Evolutionary conservation across 805 yeast species (phyloP).

Genomic region (Barnettozyma populi): DNA sequence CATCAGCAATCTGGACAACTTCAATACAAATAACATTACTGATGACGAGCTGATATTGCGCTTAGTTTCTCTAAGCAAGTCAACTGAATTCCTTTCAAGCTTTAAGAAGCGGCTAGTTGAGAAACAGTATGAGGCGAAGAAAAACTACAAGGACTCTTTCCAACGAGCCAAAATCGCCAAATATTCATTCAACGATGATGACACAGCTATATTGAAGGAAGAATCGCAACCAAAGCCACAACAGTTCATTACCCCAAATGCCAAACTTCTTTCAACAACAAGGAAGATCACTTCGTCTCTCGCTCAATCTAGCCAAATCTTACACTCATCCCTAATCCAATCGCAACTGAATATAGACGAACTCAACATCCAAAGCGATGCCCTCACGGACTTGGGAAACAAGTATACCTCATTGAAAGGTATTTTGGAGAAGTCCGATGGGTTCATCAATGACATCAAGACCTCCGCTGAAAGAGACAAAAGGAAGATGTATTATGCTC

Average conservation of each 20-base stretch:
- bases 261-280: conserved; percentile 21
- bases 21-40: background rate
- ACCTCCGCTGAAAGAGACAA: conserved; percentile 21
- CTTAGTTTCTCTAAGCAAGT: conserved; percentile 9
- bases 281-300: conserved; percentile 23
- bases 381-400: conserved; percentile 14
- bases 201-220: background rate
- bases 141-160: conserved; percentile 2
- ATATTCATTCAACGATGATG: conserved; percentile 1
- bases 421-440: conserved; percentile 20
- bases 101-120: conserved; percentile 13
- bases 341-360: conserved; percentile 24
- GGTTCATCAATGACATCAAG: conserved; percentile 23
- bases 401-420: conserved; percentile 17
- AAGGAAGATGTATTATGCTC: conserved; percentile 18
- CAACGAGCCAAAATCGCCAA: conserved; percentile 8
- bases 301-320: conserved; percentile 20
- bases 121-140: conserved; percentile 16
- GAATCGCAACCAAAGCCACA: background rate
- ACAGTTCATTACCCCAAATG: conserved; percentile 14
- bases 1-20: conserved; percentile 4
- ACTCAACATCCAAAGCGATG: conserved; percentile 20
- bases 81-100: conserved; percentile 14
- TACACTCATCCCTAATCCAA: conserved; percentile 23
- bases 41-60: background rate